Evolutionary conservation across 345 rosid genomes (phyloP).

Genomic region (Raphanus sativus): DNA sequence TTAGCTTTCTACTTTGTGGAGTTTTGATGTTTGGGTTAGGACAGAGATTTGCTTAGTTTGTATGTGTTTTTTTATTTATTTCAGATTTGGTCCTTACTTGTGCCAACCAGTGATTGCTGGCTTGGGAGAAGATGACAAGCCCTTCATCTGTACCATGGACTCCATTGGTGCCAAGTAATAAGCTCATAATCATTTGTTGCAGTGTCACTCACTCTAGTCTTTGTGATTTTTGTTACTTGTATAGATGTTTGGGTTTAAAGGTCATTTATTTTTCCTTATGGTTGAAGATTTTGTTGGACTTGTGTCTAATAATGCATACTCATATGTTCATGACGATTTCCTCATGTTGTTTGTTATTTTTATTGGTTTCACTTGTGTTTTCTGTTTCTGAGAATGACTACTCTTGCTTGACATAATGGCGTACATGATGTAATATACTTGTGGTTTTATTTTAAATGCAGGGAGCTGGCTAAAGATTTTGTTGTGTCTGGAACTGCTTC

Average conservation of each 20-base stretch:
- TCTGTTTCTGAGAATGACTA: neutral
- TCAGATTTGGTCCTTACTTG: constrained; percentile 95
- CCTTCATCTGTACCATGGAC: constrained; percentile 98
- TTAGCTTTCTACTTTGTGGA: neutral
- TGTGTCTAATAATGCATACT: neutral
- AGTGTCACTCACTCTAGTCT: no score
- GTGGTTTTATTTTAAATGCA: constrained; percentile 26
- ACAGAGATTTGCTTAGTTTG: neutral
- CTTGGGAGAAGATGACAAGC: constrained; percentile 85
- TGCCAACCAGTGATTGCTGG: constrained; percentile 99
- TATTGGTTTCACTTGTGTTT: neutral
- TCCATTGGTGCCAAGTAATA: constrained; percentile 90
- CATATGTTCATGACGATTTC: constrained; percentile 3
- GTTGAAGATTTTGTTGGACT: neutral
- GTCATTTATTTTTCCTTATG: neutral
- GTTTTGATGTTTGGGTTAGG: neutral
- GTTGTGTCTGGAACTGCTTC: constrained; percentile 95
- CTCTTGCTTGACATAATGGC: neutral
- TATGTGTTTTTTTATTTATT: neutral
- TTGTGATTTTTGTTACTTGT: neutral
- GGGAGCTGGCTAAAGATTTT: constrained; percentile 96
- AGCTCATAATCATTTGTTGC: neutral
- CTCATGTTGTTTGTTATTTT: no score
- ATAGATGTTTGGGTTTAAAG: neutral
- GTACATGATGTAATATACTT: neutral